These are phyloP conservation scores for Fistulifera solaris DNA, from an alignment of 108 stramenopile species.

Conservation along the genomic window DNA sequence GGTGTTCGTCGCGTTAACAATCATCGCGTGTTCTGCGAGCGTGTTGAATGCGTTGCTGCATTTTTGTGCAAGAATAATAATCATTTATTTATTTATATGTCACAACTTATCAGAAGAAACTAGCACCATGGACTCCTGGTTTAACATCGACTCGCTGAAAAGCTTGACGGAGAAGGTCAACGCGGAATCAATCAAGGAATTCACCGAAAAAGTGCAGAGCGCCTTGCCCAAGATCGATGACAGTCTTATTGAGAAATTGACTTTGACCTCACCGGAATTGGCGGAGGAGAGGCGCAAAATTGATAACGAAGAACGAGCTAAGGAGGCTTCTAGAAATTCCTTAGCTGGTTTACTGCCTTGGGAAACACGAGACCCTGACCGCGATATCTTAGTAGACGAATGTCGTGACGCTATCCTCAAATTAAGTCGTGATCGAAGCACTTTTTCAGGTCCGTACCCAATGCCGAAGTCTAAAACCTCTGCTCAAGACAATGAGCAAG, in stretches of 20 bases:
- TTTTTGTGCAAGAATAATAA: no score
- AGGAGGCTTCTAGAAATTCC: conserved; percentile 50
- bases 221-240: not conserved
- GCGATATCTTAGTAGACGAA: conserved; percentile 84
- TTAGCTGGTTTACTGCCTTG: conserved; percentile 66
- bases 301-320: conserved; percentile 51
- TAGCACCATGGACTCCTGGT: conserved; percentile 6
- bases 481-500: conserved; percentile 29
- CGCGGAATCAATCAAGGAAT: not conserved
- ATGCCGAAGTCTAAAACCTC: conserved; percentile 35
- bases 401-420: conserved; percentile 74
- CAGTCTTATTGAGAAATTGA: conserved; percentile 49
- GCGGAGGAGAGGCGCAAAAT: conserved; percentile 53
- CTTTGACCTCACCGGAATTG: conserved; percentile 69
- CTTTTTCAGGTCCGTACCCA: conserved; percentile 74
- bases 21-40: no score
- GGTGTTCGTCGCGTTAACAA: no score
- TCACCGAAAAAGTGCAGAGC: not conserved
- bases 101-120: no score
- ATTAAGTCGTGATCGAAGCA: conserved; percentile 43
- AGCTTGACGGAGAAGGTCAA: not conserved
- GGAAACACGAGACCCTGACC: conserved; percentile 74
- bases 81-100: no score
- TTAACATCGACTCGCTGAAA: conserved; percentile 9
- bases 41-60: no score